Evolutionary conservation across 78 protist species (phyloP), one percentile per base, ranked within the genome.

Genomic region (Diacronema lutheri): DNA sequence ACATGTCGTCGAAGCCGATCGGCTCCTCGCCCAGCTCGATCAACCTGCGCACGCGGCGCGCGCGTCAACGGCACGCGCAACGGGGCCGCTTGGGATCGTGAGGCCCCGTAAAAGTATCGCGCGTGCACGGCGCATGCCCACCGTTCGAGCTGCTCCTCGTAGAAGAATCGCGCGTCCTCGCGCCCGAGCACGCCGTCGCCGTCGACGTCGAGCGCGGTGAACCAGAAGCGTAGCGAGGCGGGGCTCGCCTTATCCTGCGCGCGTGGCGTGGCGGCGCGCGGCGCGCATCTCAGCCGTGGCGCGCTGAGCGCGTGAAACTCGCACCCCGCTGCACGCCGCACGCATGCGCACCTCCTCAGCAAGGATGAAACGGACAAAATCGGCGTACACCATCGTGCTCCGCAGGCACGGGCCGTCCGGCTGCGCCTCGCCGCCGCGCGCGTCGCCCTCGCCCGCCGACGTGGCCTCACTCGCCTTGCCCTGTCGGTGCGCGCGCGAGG

Each of bases 121-220:
- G 50, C 23, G 23, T 56, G 61, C 23, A 1, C 23, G 61, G 10
- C n/a, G 74, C 7, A 7, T 7, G 50, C 50, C 3, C 50, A 44
- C 50, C 50, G 3, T 3, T 9, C 50, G 7, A 44, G 7, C 16
- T 3, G 3, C 58, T 83, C 86, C 60, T 83, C 86, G 26, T 83
- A 83, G 21, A 83, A 83, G 86, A n/a, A 83, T 13, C 73, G 50
- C 86, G 64, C 26, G 41, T 83, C 86, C 1, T 21, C 29, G 21
- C 16, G 57, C 20, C 38, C 38, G 19, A 83, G 0, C 37, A 33
- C n/a, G 60, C 86, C 86, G 35, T 83, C 86, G 11, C 69, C 40
- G 58, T 83, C 77, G 33, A 61, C n/a, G 57, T 83, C 86, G 13
- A 56, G 58, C 41, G 33, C 21, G 71, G 16, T 26, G 71, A 64